These are phyloP conservation scores for Fagopyrum esculentum DNA, from an alignment of 148 eudicot genomes.

Conservation along the genomic window DNA sequence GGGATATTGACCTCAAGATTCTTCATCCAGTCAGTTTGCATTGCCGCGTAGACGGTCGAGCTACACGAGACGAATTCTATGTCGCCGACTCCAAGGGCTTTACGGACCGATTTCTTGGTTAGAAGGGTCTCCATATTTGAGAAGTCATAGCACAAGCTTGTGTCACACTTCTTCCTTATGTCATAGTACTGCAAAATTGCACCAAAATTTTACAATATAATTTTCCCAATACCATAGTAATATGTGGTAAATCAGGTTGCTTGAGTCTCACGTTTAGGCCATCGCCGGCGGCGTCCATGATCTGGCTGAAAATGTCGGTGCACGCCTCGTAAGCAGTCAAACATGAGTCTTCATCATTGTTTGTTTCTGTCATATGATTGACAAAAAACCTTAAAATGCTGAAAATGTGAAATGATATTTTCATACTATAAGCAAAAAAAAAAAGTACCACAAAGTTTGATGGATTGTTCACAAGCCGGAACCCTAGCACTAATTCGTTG, in stretches of 20 bases:
- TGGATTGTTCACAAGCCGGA: slow-evolving; percentile 68
- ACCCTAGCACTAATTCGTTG: slow-evolving; percentile 53
- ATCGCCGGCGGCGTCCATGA: slow-evolving; percentile 49
- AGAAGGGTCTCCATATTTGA: slow-evolving; percentile 62
- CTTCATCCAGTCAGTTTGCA: slow-evolving; percentile 92
- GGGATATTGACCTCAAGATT: slow-evolving; percentile 89
- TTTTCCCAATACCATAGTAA: neutral
- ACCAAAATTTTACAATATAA: neutral
- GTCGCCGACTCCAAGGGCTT: slow-evolving; percentile 70
- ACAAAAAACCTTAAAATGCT: neutral
- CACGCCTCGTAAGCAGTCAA: slow-evolving; percentile 58
- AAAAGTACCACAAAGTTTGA: slow-evolving; percentile 59
- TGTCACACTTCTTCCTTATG: slow-evolving; percentile 75
- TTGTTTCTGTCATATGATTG: slow-evolving; percentile 60
- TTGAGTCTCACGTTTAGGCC: slow-evolving; percentile 44
- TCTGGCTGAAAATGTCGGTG: slow-evolving; percentile 54
- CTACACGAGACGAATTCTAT: slow-evolving; percentile 85
- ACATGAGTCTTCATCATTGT: slow-evolving; percentile 37
- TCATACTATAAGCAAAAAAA: neutral
- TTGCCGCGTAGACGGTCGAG: slow-evolving; percentile 65
- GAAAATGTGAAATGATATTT: neutral
- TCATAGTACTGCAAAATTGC: slow-evolving; percentile 65
- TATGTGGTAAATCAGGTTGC: neutral
- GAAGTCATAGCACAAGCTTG: slow-evolving; percentile 88
- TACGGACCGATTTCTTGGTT: slow-evolving; percentile 51